Conservation (phyloP, 208 protist genomes). For the Trypanosoma boissoni region DNA sequence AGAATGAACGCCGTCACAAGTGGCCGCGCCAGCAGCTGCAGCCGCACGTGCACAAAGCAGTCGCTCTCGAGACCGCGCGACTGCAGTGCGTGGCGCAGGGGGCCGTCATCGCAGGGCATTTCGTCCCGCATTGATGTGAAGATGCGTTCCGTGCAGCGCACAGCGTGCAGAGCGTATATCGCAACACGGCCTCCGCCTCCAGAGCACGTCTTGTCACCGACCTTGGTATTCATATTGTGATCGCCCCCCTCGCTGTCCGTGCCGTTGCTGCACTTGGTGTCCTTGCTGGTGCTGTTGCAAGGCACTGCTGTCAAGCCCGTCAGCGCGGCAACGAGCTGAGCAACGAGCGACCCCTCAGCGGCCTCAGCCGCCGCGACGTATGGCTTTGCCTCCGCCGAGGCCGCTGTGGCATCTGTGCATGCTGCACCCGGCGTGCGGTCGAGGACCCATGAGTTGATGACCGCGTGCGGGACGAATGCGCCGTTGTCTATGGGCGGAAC, state of each 20-base stretch:
- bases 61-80: slow-evolving; percentile 3
- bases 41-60: slow-evolving; percentile 19
- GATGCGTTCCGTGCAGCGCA: slow-evolving; percentile 18
- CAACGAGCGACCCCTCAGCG: too few relatives aligned
- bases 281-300: too few relatives aligned
- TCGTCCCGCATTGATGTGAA: slow-evolving; percentile 5
- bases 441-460: slow-evolving; percentile 19
- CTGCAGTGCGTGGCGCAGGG: slow-evolving; percentile 11
- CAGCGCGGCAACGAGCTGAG: too few relatives aligned
- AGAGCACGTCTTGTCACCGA: too few relatives aligned
- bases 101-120: slow-evolving; percentile 8
- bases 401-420: not conserved
- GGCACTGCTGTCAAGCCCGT: too few relatives aligned
- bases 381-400: not conserved
- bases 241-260: too few relatives aligned
- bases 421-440: not conserved
- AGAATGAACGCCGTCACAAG: not conserved
- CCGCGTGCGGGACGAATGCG: slow-evolving; percentile 16
- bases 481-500: slow-evolving; percentile 16
- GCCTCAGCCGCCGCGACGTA: too few relatives aligned
- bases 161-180: not conserved
- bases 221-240: too few relatives aligned
- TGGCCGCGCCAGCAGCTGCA: not conserved
- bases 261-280: too few relatives aligned
- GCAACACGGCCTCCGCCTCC: not conserved